Evolutionary conservation across 441 rosid genomes (phyloP), one percentile per base, ranked within the genome.

Genomic region (Dalechampia spathulata): DNA sequence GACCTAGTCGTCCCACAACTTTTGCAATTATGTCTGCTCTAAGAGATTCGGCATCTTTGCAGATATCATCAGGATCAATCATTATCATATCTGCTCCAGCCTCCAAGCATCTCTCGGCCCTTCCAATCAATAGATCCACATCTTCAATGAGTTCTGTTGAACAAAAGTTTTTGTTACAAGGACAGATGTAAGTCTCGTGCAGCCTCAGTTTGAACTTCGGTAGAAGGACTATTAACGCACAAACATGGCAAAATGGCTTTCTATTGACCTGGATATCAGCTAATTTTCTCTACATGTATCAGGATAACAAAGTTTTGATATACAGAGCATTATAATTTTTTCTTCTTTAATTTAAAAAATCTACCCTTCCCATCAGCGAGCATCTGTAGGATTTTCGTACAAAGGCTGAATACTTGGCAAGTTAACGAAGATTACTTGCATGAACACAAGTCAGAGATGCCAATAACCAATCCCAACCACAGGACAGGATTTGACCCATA

Each of bases 61-160:
- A 81, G 64, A 91, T 69, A 72, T 80, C 98, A 67, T 88, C 96
- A 16, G 90, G 87, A 55, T 91, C 98, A 7, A 91, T 84, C 96
- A 88, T 86, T 52, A 91, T 88, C 74, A 80, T 86, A 66, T 88
- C 98, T 49, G 95, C 96, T 30, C 98, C 95, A 20, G 96, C 98
- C 72, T 83, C 90, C 52, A 91, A 75, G 78, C 98, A 91, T 72
- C 98, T 83, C 75, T 91, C 96, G 11, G 96, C 98, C 76, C 78
- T 91, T 70, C 93, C 77, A 50, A 91, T 78, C 75, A 91, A 58
- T 40, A 85, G 90, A 73, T 83, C 81, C 7, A 82, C 86, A 61
- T 91, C 96, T 64, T 88, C 98, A 30, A 88, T 75, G 30, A 74
- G 71, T 65, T 88, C 96, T 91, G 68, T 26, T 14, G 23, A 65